Base-by-base conservation (phyloP, 768 basidiomycete species). In the Tulasnella sp. region DNA sequence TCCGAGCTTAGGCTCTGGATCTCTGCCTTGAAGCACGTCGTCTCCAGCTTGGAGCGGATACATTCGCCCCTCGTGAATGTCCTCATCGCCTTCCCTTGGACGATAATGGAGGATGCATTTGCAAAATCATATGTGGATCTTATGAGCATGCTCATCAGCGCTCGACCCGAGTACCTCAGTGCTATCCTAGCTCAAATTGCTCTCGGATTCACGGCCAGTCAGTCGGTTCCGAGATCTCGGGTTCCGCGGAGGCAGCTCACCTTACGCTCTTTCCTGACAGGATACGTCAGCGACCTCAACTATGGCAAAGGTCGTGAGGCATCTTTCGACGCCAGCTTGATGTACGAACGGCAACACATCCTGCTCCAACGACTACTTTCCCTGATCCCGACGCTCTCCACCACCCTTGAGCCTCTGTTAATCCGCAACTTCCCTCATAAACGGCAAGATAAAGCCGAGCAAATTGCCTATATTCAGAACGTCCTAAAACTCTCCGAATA, bases 401-500 rank as follows among this genome's bases (percentile, higher is more conserved):
- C 94, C 2, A 93, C 96, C 2, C 88, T 99, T 4, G 92, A 94
- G 80, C 95, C 96, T 1, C 89, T 97, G 34, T 90, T 99, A 24
- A 89, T 93, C 78, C 91, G 91, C 75, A 89, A 93, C 84, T 99
- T 98, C 84, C 98, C 98, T 11, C 95, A 98, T 85, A 98, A 99
- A 85, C 91, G 97, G 42, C 96, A 97, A 84, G 90, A 89, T 60
- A 92, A 93, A 83, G 86, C 90, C 2, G 88, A 91, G 0, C 96
- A 98, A 83, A 90, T 93, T 3, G 95, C 96, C 0, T 99, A 96
- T 84, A 94, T 98, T 82, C 92, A 95, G 72, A 99, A 99, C 85
- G 85, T 96, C 22, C 89, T 99, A 8, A 90, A 91, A 46, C 87
- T 98, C 50, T 92, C 93, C 0, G 90, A 91, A 48, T 99, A 98